Evolutionary conservation across 345 rosid genomes (phyloP).

Genomic region (Eucalyptus albens): DNA sequence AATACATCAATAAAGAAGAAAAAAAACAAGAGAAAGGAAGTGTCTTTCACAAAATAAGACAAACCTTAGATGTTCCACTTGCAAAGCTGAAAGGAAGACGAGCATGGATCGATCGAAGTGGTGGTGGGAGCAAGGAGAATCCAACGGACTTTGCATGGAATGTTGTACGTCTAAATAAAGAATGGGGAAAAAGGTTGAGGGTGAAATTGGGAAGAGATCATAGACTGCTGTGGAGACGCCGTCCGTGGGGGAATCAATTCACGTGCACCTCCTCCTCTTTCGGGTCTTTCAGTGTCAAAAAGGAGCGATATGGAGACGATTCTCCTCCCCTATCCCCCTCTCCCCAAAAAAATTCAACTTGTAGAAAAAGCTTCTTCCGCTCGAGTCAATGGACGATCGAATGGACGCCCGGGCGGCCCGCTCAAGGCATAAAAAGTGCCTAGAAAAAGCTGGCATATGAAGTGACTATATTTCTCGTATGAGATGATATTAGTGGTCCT

Average conservation of each 20-base stretch:
- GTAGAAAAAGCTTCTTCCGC: not conserved
- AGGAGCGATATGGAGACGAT: not conserved
- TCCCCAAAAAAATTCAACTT: not conserved
- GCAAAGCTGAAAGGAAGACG: not conserved
- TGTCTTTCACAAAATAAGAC: not conserved
- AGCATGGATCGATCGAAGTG: not conserved
- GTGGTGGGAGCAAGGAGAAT: not conserved
- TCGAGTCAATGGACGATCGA: not conserved
- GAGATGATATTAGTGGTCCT: not conserved
- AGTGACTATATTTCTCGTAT: not conserved
- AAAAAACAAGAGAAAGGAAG: not conserved
- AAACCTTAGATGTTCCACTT: not conserved
- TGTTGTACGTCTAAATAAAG: not conserved
- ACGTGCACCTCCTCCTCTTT: not conserved
- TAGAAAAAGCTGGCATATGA: not conserved
- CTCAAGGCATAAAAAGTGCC: not conserved
- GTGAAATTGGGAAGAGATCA: not conserved
- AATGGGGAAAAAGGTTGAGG: not conserved
- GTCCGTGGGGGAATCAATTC: not conserved
- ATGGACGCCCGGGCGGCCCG: not conserved
- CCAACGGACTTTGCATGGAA: not conserved
- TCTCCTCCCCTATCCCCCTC: not conserved
- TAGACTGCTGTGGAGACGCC: not conserved
- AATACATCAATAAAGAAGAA: no score
- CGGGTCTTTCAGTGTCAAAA: not conserved